Evolutionary conservation across 2,329 filamentous ascomycete species (phyloP), one percentile per base, ranked within the genome.

Genomic region (Penicillium janthinellum): DNA sequence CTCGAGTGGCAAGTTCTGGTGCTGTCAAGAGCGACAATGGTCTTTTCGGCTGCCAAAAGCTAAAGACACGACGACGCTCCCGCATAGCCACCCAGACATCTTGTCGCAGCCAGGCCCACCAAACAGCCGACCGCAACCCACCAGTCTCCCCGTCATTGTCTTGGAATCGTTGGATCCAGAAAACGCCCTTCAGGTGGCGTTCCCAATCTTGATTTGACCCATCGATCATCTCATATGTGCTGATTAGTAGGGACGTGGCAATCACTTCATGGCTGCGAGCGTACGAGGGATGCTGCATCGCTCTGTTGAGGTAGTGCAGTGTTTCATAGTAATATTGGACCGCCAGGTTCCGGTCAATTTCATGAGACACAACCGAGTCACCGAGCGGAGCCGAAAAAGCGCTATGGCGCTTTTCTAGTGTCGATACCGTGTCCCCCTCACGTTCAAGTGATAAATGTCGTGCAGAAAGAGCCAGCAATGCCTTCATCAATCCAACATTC

Each of bases 61-160:
- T 87, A 61, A 87, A 80, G 2, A 82, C 81, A 7, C 81, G 78
- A 4, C 86, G 75, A 22, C 79, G 78, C 67, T 88, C 85, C 0
- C 84, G 79, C 63, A 88, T 87, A 0, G 86, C 86, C 1, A 84
- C 86, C 86, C 86, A 88, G 0, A 86, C 79, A 67, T 89, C 86
- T 67, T 89, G 86, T n/a, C 84, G 77, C 3, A 88, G 74, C 86
- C 86, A 89, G 0, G 83, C 81, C 86, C 86, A 89, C 86, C 86
- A 88, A 0, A 85, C 83, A 0, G 85, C 83, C 62, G 83, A 81
- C 44, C 83, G 78, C 0, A 88, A 74, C 0, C 85, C 84, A 0
- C 82, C 81, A 0, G 81, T 83, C 52, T 84, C 84, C 1, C 85
- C 86, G 56, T 88, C 80, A 47, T 86, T 86, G 50, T 86, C 79